Base-by-base conservation (phyloP, 108 stramenopile species). In the Stephanodiscus minutulus region DNA sequence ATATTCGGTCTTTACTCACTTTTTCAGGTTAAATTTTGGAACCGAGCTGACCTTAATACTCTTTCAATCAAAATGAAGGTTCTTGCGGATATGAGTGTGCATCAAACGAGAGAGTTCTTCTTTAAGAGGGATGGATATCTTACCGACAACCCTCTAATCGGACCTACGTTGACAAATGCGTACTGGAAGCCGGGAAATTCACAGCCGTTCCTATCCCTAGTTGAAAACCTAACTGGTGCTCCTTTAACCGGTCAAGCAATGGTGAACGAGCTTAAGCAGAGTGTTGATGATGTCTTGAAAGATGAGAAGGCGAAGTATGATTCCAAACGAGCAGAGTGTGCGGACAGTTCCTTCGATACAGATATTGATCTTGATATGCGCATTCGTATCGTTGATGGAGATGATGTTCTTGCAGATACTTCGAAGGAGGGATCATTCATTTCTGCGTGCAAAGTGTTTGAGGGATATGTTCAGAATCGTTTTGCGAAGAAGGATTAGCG, bases 81-180 rank as follows among this genome's bases (percentile, higher is more conserved):
- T 25, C 70, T 91, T 24, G 90, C 90, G 29, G 90, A 91, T 66
- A 91, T 91, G 90, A 72, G 78, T 33, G 90, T 91, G 25, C 86
- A 91, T 64, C 90, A 91, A 76, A 91, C 87, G 4, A 72, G 90
- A 21, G 79, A 83, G 7, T 86, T 70, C 62, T 87, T 91, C 73
- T 59, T 81, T 65, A 72, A 83, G 53, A 73, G 75, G 20, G 76
- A 91, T 64, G 83, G 84, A 22, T 85, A 61, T 72, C 82, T 91
- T 44, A 85, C 88, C 31, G 90, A 91, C 57, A 88, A 91, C 55
- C 87, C 87, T 17, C 76, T 74, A 11, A 82, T 91, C 18, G 90
- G 90, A 18, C 86, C 86, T 4, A 84, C 82, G 7, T 64, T 91
- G 12, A 66, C 78, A 15, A 57, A 72, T 5, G 74, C 77, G 3